These are phyloP conservation scores for Arctostaphylos glauca DNA, from an alignment of 148 eudicot genomes.

Conservation along the genomic window DNA sequence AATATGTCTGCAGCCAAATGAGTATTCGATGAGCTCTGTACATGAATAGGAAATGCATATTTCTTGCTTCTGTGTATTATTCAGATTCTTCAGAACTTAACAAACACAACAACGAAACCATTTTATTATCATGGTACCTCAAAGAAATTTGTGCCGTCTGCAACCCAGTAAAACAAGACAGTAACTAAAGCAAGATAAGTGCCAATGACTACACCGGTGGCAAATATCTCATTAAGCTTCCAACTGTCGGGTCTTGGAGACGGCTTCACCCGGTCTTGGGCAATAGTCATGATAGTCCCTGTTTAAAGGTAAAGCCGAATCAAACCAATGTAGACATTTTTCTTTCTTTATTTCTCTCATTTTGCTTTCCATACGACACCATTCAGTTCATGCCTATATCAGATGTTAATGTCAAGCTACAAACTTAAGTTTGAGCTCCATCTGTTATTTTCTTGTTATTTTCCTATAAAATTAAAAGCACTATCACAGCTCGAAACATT, in stretches of 20 bases:
- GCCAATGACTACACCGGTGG: slow-evolving; percentile 66
- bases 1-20: slow-evolving; percentile 36
- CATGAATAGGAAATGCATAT: not conserved
- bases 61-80: not conserved
- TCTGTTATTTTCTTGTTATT: not conserved
- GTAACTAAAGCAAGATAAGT: slow-evolving; percentile 70
- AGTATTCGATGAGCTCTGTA: not conserved
- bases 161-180: slow-evolving; percentile 67
- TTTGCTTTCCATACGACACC: not conserved
- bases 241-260: slow-evolving; percentile 73
- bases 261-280: slow-evolving; percentile 62
- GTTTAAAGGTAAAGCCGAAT: slow-evolving; percentile 14
- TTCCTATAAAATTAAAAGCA: slow-evolving; percentile 34
- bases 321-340: not conserved
- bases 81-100: not conserved
- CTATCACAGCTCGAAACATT: not conserved
- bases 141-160: slow-evolving; percentile 47
- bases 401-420: not conserved
- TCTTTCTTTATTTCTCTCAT: not conserved
- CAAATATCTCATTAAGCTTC: slow-evolving; percentile 76
- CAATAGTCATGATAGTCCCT: slow-evolving; percentile 82
- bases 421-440: not conserved
- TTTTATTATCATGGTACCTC: slow-evolving; percentile 34
- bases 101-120: not conserved
- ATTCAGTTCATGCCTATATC: not conserved